Conservation (phyloP, 169 alveolate species). For the Eimeria mitis region DNA sequence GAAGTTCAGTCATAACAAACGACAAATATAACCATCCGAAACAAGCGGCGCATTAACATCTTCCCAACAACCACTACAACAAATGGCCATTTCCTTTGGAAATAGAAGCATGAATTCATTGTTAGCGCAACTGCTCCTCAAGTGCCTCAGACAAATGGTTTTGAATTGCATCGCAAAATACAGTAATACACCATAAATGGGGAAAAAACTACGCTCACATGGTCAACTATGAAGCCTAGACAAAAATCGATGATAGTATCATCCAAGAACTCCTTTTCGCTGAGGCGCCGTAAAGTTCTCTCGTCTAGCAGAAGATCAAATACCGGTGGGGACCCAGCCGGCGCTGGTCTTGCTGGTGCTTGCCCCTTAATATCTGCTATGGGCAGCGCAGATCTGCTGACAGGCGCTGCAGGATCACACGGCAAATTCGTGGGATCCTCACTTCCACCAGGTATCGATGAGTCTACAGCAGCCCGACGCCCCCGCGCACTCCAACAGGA, state of each 20-base stretch:
- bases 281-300: conserved; percentile 66
- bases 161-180: too few species aligned
- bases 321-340: conserved; percentile 37
- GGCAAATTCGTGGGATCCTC: not conserved
- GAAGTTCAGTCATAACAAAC: not conserved
- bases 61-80: not conserved
- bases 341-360: not conserved
- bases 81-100: not conserved
- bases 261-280: conserved; percentile 67
- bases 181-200: not conserved
- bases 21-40: not conserved
- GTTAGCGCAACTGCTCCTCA: not conserved
- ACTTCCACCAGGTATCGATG: not conserved
- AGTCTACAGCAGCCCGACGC: not conserved
- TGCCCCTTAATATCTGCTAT: not conserved
- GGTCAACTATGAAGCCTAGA: conserved; percentile 66
- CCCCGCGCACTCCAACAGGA: conserved; percentile 35
- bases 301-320: conserved; percentile 67
- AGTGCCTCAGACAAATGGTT: not conserved
- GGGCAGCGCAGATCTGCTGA: not conserved
- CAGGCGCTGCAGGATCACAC: not conserved
- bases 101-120: not conserved
- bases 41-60: not conserved
- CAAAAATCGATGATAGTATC: conserved; percentile 81
- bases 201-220: conserved; percentile 31